A percentile compares a stretch with the other conserved stretches of the same genome.
Conservation (phyloP, 345 rosid species). For the Camelina laxa region DNA sequence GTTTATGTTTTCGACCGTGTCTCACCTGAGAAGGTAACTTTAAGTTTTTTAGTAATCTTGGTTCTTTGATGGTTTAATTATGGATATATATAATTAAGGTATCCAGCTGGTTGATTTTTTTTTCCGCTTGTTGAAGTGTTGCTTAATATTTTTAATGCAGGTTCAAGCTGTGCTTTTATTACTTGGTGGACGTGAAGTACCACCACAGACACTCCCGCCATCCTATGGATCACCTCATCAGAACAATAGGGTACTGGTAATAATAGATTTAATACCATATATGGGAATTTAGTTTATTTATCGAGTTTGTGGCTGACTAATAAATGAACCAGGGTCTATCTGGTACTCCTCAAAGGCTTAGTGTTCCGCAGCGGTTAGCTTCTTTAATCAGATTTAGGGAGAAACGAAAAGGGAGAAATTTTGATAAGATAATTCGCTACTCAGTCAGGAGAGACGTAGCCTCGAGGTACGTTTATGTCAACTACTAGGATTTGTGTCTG, state of each 20-base stretch:
- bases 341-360: conserved; percentile 59
- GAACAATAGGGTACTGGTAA: conserved; percentile 50
- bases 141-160: conserved; percentile 40
- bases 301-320: conserved; percentile 37
- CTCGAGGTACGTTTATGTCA: conserved; percentile 52
- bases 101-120: neutral
- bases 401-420: conserved; percentile 64
- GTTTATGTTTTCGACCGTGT: conserved; percentile 77
- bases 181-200: conserved; percentile 67
- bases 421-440: conserved; percentile 66
- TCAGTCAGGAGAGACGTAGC: conserved; percentile 70
- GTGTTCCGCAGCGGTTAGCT: conserved; percentile 61
- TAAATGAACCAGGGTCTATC: conserved; percentile 50
- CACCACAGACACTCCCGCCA: conserved; percentile 49
- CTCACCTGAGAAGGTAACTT: conserved; percentile 65
- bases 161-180: conserved; percentile 70
- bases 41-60: neutral
- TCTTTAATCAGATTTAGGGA: conserved; percentile 64
- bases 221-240: conserved; percentile 45
- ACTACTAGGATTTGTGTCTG: neutral
- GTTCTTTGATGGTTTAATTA: conserved; percentile 6
- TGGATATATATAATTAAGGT: conserved; percentile 7
- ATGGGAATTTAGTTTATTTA: conserved; percentile 7
- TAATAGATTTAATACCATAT: conserved; percentile 13
- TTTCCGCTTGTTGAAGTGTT: neutral